A percentile compares a stretch with the other conserved stretches of the same genome.
Evolutionary conservation across 1,284 basidiomycete species (phyloP).

Genomic region (Golubevia sp.): DNA sequence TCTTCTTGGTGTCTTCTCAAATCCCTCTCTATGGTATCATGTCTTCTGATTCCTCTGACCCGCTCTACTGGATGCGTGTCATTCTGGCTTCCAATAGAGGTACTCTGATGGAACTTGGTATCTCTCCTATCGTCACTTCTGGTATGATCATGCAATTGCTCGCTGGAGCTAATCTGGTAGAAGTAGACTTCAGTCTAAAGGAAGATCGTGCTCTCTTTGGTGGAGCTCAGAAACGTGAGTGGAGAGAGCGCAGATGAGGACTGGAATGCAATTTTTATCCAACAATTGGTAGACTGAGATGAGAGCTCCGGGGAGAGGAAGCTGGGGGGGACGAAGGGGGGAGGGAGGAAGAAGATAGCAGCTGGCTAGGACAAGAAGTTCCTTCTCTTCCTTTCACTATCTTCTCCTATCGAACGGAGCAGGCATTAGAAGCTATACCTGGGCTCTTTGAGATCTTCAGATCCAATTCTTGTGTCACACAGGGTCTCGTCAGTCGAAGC

Average conservation of each 20-base stretch:
- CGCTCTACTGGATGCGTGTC: conserved; percentile 99
- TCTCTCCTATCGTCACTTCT: conserved; percentile 89
- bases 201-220: conserved; percentile 95
- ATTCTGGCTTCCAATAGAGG: conserved; percentile 97
- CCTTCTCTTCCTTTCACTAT: background rate
- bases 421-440: background rate
- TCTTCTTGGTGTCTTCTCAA: conserved; percentile 59
- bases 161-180: conserved; percentile 94
- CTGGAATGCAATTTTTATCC: background rate
- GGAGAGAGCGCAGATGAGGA: background rate
- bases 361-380: background rate
- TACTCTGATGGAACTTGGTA: conserved; percentile 98
- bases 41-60: conserved; percentile 69
- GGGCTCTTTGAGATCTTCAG: no score
- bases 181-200: conserved; percentile 95
- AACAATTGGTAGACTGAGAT: no score
- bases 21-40: conserved; percentile 61
- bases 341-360: background rate
- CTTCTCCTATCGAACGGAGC: background rate
- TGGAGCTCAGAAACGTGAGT: conserved; percentile 92
- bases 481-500: conserved; percentile 1
- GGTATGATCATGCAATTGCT: conserved; percentile 99
- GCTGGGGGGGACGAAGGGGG: no score
- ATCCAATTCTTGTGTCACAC: conserved; percentile 8
- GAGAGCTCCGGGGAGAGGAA: no score